Evolutionary conservation across 441 rosid genomes (phyloP), one percentile per base, ranked within the genome.

Genomic region (Biscutella auriculata): DNA sequence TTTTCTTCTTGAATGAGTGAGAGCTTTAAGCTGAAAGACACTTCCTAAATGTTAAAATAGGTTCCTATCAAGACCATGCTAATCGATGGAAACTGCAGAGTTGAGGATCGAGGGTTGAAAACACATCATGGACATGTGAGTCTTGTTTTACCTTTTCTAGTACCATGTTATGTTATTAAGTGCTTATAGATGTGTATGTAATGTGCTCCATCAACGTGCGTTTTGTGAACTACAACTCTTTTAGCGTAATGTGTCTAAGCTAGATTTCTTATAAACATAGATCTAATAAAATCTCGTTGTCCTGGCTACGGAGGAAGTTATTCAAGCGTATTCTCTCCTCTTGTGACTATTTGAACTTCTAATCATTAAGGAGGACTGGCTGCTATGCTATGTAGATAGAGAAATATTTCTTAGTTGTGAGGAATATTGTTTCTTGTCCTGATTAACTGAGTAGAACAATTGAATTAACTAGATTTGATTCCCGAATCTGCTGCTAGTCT

Each of bases 31-130:
- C 39, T 54, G 13, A 46, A 15, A 5, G 54, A 42, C 44, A 17
- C 2, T 42, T 48, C 40, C 13, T 43, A 27, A 33, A 8, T 64
- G 60, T 55, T 65, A 6, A 46, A 9, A 65, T 67, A 93, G 99
- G 96, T 94, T 35, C 99, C 99, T 8, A 84, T 94, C 80, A 94
- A 94, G 83, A 90, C 96, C 15, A 55, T 94, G 78, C 45, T 94
- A 66, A 82, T 94, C 63, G 99, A 90, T 71, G 99, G 99, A n/a
- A 94, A 85, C 51, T 94, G 96, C 74, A 80, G 99, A 70, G 99
- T 90, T 54, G 99, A 94, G 81, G 99, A 94, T 77, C 94, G 97
- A 49, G 99, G 99, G 59, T 76, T 94, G 92, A 94, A 94, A 90
- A 80, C 90, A 13, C 99, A 94, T 44, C 95, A 94, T 71, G 96